Evolutionary conservation across 805 yeast genomes (phyloP).

Genomic region (Starmerella khaoyaiensis): DNA sequence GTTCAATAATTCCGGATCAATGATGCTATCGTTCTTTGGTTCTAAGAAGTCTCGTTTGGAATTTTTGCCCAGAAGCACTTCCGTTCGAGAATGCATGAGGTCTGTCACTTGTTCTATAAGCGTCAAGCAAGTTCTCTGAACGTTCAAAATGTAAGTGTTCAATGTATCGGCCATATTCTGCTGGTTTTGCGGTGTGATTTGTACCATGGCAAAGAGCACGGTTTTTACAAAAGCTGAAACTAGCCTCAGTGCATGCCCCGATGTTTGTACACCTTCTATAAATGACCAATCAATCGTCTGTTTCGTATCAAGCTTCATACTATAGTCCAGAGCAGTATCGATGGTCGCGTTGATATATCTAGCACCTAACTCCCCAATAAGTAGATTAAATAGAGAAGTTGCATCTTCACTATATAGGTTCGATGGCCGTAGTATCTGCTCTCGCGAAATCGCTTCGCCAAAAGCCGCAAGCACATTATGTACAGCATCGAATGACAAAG

Average conservation of each 20-base stretch:
- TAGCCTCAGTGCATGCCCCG: constrained; percentile 49
- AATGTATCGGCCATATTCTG: constrained; percentile 48
- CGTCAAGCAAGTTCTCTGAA: constrained; percentile 49
- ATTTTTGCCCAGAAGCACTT: constrained; percentile 46
- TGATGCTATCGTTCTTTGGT: constrained; percentile 29
- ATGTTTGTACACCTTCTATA: constrained; percentile 38
- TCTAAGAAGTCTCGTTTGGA: constrained; percentile 53
- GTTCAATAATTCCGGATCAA: constrained; percentile 35
- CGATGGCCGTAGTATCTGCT: constrained; percentile 43
- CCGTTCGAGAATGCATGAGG: constrained; percentile 39
- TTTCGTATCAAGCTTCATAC: constrained; percentile 21
- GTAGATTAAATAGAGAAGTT: constrained; percentile 50
- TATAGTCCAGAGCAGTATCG: constrained; percentile 44
- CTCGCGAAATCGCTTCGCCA: constrained; percentile 62
- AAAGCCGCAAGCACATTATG: constrained; percentile 55
- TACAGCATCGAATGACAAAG: constrained; percentile 22
- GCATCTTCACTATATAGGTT: constrained; percentile 44
- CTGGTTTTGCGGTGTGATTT: constrained; percentile 39
- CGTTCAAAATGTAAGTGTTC: constrained; percentile 39
- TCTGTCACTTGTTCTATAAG: constrained; percentile 48
- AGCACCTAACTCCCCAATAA: constrained; percentile 57
- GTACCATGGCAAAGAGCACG: constrained; percentile 62
- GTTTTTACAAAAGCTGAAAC: constrained; percentile 62
- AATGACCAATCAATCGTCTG: constrained; percentile 34
- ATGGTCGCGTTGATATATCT: constrained; percentile 62